Evolutionary conservation across 345 rosid genomes (phyloP).

Genomic region (Abelmoschus esculentus): DNA sequence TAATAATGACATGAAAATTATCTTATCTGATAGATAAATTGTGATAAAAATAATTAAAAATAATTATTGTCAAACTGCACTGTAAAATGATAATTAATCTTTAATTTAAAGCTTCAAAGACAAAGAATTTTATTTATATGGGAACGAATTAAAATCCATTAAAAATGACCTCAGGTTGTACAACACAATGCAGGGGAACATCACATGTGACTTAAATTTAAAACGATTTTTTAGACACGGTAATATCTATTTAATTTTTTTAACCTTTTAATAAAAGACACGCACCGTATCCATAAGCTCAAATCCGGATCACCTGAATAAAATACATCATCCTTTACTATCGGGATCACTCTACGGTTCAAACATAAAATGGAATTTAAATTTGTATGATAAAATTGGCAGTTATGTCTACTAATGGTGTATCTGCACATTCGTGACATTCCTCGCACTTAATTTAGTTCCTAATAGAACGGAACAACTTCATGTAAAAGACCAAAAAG

Average conservation of each 20-base stretch:
- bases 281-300: too few relatives aligned
- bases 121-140: not conserved
- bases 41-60: too few relatives aligned
- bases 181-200: not conserved
- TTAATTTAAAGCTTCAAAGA: not conserved
- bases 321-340: too few relatives aligned
- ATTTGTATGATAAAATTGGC: not conserved
- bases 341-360: too few relatives aligned
- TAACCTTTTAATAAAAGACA: too few relatives aligned
- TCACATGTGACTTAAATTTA: too few relatives aligned
- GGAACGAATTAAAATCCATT: not conserved
- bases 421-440: slow-evolving; percentile 4
- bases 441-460: not conserved
- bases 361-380: not conserved
- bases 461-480: not conserved
- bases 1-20: not conserved
- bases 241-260: too few relatives aligned
- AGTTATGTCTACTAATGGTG: not conserved
- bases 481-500: not conserved
- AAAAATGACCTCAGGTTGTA: not conserved
- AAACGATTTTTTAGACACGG: too few relatives aligned
- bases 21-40: not conserved
- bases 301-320: too few relatives aligned
- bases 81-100: not conserved
- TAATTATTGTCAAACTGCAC: not conserved